phyloP scores from a whole-genome alignment of 2,329 filamentous ascomycete species.

The Aspergillus jensenii region DNA sequence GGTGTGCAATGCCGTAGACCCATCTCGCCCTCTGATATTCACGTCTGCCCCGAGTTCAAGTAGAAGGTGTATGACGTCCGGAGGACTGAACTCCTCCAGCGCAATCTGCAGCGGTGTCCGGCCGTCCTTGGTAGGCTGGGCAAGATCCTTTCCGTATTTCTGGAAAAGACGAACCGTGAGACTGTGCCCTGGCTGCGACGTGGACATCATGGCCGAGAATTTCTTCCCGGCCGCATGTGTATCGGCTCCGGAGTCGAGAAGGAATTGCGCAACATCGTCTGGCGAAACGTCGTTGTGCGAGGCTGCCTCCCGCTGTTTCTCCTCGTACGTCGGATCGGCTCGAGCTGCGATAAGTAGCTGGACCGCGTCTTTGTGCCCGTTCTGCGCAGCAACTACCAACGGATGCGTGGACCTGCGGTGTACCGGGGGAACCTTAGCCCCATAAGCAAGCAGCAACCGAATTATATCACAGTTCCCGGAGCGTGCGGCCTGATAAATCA shows the following conservation, averaged over 20 bases:
- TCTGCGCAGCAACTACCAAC: neutral
- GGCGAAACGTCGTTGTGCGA: neutral
- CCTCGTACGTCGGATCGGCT: neutral
- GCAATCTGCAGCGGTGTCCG: neutral
- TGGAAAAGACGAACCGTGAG: neutral
- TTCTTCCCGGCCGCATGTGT: neutral
- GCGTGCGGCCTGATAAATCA: neutral
- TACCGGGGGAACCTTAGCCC: neutral
- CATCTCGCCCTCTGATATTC: neutral
- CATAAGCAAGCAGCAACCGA: neutral
- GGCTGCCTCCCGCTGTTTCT: neutral
- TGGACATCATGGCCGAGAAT: neutral
- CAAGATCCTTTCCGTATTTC: neutral
- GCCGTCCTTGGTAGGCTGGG: neutral
- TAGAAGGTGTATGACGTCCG: neutral
- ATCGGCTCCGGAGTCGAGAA: neutral
- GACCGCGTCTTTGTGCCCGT: neutral
- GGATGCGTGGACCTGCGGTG: neutral
- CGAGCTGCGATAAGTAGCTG: neutral
- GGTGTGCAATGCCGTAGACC: neutral
- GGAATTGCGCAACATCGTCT: neutral
- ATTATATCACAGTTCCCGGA: slow-evolving; percentile 1
- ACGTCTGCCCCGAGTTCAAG: neutral
- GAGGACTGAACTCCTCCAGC: slow-evolving; percentile 1
- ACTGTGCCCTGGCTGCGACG: neutral